Evolutionary conservation across 768 basidiomycete species (phyloP), one percentile per base, ranked within the genome.

Genomic region (Cystoderma amianthinum): DNA sequence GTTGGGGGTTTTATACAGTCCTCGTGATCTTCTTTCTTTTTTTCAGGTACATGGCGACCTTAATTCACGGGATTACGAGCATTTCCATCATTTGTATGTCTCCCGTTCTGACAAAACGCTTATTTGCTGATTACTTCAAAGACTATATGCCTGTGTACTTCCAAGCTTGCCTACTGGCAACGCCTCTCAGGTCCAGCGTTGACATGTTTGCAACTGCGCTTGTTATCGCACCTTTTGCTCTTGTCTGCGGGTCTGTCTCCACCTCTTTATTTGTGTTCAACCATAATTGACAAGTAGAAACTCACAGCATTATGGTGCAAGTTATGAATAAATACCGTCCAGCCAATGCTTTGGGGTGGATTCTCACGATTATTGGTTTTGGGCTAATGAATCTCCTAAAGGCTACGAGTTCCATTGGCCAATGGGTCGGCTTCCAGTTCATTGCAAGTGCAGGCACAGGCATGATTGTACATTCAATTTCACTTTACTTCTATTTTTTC

Each of bases 121-220:
- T 15, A 15, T 11, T 36, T 2, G 11, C 35, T 17, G 17, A 17
- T 4, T 69, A 63, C 44, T 7, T 58, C 21, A 7, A 36, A 54
- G 50, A 61, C 44, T 73, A 66, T 46, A 43, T 73, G 1, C 68
- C 69, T 9, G 64, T 69, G 5, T 73, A 67, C 46, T 74, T 67
- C 53, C 73, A 75, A 48, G 71, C 69, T 0, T 62, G 59, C 39
- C 62, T 62, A 44, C 59, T 51, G 13, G 59, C 56, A 6, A 56
- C 63, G 0, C 65, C 74, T 0, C 48, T 68, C 28, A 56, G 52
- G 0, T 60, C 62, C 3, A 67, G 68, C 2, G 55, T 70, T 10
- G 54, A 65, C 23, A 16, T 65, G 5, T 60, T 75, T 25, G 54
- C 55, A 0, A 24, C 46, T 13, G 51, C 59, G 2, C 57, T 69